These are phyloP conservation scores for Yamadazyma philogaea DNA, from an alignment of 805 yeast genomes.

Conservation along the genomic window DNA sequence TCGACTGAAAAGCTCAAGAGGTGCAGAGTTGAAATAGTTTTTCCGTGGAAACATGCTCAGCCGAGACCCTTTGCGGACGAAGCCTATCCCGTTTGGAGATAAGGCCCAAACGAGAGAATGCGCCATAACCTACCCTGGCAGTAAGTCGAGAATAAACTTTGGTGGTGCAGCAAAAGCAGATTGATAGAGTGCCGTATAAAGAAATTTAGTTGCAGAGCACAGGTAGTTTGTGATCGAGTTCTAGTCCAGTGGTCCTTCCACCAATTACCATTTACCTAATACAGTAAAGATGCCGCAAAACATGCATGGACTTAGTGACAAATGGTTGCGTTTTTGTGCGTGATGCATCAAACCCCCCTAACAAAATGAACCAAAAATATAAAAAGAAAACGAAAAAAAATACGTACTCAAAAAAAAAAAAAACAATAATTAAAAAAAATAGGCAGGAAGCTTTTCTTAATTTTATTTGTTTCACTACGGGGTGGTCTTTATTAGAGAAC, in stretches of 20 bases:
- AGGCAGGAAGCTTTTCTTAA: not conserved
- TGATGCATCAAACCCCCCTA: not conserved
- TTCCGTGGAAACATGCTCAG: no score
- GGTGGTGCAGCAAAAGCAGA: slow-evolving; percentile 1
- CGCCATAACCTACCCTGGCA: not conserved
- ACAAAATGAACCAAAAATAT: not conserved
- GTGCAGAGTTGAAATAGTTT: no score
- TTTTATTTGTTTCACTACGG: slow-evolving; percentile 4
- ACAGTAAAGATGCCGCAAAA: not conserved
- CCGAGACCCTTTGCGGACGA: no score
- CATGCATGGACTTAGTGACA: not conserved
- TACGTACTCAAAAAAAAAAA: slow-evolving; percentile 1
- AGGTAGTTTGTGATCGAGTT: no score
- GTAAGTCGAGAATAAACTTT: not conserved
- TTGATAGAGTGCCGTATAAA: not conserved
- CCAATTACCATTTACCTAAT: no score
- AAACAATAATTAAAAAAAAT: not conserved
- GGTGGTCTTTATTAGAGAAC: slow-evolving; percentile 5
- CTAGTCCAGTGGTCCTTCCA: no score
- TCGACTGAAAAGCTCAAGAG: no score
- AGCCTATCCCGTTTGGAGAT: no score
- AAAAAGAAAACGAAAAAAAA: no score
- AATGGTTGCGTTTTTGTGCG: not conserved
- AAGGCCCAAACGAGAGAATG: not conserved
- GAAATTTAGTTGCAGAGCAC: not conserved